Conservation (phyloP, 2,329 filamentous ascomycete species). For the Penicillium frequentans region DNA sequence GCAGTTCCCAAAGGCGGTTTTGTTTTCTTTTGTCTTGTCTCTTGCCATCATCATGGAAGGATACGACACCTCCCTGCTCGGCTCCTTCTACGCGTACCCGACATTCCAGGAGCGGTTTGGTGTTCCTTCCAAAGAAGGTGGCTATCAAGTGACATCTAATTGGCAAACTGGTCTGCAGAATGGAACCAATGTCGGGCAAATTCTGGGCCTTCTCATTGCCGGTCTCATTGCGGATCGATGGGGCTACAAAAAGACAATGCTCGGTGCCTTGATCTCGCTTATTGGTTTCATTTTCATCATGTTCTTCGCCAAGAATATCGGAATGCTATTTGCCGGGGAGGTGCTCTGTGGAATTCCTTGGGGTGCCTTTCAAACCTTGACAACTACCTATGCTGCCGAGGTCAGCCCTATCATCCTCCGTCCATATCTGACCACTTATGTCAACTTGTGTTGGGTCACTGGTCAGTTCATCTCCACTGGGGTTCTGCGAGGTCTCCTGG, state of each 20-base stretch:
- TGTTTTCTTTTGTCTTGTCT: slow-evolving; percentile 39
- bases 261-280: slow-evolving; percentile 39
- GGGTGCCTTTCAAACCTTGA: not conserved
- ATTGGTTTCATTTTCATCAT: slow-evolving; percentile 47
- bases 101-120: slow-evolving; percentile 34
- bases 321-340: not conserved
- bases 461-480: slow-evolving; percentile 41
- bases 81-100: slow-evolving; percentile 33
- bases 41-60: slow-evolving; percentile 44
- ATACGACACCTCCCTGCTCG: slow-evolving; percentile 40
- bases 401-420: slow-evolving; percentile 36
- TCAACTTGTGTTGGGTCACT: slow-evolving; percentile 44
- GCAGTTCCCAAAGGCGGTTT: slow-evolving; percentile 36
- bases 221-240: slow-evolving; percentile 29
- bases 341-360: not conserved
- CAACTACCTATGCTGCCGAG: not conserved
- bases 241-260: slow-evolving; percentile 31
- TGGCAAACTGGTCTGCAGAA: slow-evolving; percentile 35
- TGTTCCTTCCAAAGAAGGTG: slow-evolving; percentile 14
- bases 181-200: slow-evolving; percentile 21
- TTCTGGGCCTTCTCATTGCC: slow-evolving; percentile 30
- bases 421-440: slow-evolving; percentile 34
- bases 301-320: slow-evolving; percentile 35
- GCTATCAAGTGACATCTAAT: slow-evolving; percentile 27
- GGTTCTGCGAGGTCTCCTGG: slow-evolving; percentile 34